Evolutionary conservation across 768 basidiomycete species (phyloP).

Genomic region (Cystobasidium tubakii): DNA sequence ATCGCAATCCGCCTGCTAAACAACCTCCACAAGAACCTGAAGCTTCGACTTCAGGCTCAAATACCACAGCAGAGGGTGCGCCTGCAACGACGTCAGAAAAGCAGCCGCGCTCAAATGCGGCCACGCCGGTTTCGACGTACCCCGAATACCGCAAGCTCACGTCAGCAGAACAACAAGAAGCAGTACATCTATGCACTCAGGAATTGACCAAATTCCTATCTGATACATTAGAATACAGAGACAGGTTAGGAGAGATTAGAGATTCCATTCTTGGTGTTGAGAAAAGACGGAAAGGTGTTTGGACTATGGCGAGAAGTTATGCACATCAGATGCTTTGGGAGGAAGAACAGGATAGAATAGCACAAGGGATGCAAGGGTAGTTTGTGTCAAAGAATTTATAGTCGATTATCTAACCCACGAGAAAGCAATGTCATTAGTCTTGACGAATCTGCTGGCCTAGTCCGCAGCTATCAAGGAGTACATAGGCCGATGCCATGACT

Average conservation of each 20-base stretch:
- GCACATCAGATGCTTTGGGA: conserved; percentile 35
- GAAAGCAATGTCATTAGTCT: no score
- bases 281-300: conserved; percentile 45
- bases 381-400: not conserved
- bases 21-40: not conserved
- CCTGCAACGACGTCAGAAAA: not conserved
- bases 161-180: conserved; percentile 24
- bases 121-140: not conserved
- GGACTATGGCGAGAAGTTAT: conserved; percentile 31
- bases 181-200: conserved; percentile 44
- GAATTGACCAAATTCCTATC: conserved; percentile 45
- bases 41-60: not conserved
- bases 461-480: no score
- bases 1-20: not conserved
- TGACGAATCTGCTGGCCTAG: no score
- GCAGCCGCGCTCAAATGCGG: not conserved
- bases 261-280: conserved; percentile 45
- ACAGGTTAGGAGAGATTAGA: conserved; percentile 44
- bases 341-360: conserved; percentile 35
- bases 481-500: no score
- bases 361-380: not conserved
- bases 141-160: not conserved
- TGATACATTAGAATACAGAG: conserved; percentile 46
- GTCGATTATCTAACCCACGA: no score
- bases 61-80: not conserved